Conservation (phyloP, 352 stramenopile species). For the Phytophthora cryptogea region DNA sequence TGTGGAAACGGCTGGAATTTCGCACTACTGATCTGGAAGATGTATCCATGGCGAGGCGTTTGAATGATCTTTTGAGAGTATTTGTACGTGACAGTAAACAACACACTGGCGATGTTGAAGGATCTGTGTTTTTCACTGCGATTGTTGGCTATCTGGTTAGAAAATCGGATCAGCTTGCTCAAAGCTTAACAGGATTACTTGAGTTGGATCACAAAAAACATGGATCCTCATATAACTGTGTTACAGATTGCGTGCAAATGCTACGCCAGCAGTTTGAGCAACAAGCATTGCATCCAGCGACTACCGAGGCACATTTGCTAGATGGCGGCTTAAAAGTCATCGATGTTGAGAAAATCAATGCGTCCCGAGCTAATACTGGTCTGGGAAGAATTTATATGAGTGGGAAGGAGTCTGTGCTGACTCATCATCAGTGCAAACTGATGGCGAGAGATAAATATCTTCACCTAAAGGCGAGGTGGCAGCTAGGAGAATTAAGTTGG, state of each 20-base stretch:
- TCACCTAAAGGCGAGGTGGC: slow-evolving; percentile 15
- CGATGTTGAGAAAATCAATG: slow-evolving; percentile 32
- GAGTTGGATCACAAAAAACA: background rate
- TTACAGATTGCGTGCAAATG: slow-evolving; percentile 8
- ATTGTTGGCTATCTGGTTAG: slow-evolving; percentile 18
- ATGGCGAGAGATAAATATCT: slow-evolving; percentile 10
- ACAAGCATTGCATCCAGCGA: slow-evolving; percentile 5
- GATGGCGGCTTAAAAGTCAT: slow-evolving; percentile 21
- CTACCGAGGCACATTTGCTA: slow-evolving; percentile 7
- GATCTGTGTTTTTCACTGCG: slow-evolving; percentile 19
- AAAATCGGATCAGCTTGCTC: slow-evolving; percentile 16
- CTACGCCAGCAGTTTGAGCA: slow-evolving; percentile 12
- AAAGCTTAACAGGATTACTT: slow-evolving; percentile 17
- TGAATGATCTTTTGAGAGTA: slow-evolving; percentile 15
- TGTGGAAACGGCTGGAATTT: slow-evolving; percentile 31
- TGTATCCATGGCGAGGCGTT: slow-evolving; percentile 18
- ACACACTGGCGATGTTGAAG: slow-evolving; percentile 13
- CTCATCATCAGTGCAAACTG: slow-evolving; percentile 22
- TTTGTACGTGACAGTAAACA: slow-evolving; percentile 13
- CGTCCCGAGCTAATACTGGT: slow-evolving; percentile 10
- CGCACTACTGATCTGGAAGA: slow-evolving; percentile 22
- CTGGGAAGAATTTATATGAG: slow-evolving; percentile 27
- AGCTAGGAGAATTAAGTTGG: slow-evolving; percentile 6
- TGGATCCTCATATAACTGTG: background rate
- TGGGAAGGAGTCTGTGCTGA: slow-evolving; percentile 13